Evolutionary conservation across 192 early-diverging fungal species (phyloP), one percentile per base, ranked within the genome.

Genomic region (Lunasporangiospora selenospora): DNA sequence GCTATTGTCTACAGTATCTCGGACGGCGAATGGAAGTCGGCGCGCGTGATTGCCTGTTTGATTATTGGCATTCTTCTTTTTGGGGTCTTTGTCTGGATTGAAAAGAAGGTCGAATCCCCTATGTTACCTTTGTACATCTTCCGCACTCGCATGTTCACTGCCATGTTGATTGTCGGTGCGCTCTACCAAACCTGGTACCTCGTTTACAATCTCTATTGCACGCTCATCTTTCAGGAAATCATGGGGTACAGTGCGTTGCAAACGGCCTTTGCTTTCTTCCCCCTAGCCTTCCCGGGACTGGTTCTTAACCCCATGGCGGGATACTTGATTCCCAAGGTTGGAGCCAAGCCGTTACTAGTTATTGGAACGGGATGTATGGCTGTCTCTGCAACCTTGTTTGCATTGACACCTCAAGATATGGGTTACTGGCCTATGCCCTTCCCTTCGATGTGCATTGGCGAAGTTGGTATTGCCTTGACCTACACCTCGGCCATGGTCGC

Each of bases 151-250:
- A 83, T 80, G 59, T 83, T 83, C 64, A 59, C 81, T 6, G 67
- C 76, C 29, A 76, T 79, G 54, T 75, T 83, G 55, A 53, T 70
- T 18, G 62, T 83, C 38, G 78, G 76, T 12, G 80, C 77, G 29
- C 27, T 78, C 1, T 71, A 73, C 49, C 69, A 78, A 32, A 66
- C 76, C 21, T 64, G 61, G 52, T 83, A 80, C 47, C 40, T 71
- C 8, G 70, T 67, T 19, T 83, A 83, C 36, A 75, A 78, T 11
- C 69, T 80, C 37, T 75, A 66, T 18, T 62, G 76, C 19, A 83
- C 81, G 2, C 62, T 83, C 31, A 83, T 80, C 33, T 83, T 83
- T 39, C 79, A 83, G 40, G 77, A 83, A n/a, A 48, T 78, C 24
- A 76, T 73, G 62, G 61, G 64, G 31, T 83, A 78, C 31, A 47